phyloP scores from a whole-genome alignment of 2,329 filamentous ascomycete species.

The Trichoderma semiorbis region DNA sequence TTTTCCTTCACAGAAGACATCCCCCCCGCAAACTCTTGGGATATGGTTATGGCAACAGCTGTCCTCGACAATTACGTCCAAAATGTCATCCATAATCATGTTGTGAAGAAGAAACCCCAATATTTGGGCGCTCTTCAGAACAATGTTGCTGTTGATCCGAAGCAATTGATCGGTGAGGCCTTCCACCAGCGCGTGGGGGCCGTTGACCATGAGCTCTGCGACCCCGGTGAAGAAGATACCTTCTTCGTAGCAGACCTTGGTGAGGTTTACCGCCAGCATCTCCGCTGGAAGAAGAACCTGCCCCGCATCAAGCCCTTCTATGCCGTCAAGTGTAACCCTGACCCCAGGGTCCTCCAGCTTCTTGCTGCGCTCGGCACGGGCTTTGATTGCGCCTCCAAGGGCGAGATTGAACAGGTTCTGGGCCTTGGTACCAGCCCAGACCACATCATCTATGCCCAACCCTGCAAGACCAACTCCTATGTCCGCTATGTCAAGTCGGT shows the following conservation, averaged over 20 bases:
- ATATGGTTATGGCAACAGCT: conserved; percentile 65
- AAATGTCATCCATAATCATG: conserved; percentile 47
- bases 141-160: conserved; percentile 52
- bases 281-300: conserved; percentile 96
- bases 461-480: conserved; percentile 99
- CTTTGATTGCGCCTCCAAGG: conserved; percentile 97
- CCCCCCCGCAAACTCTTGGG: conserved; percentile 31
- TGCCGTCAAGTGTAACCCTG: conserved; percentile 98
- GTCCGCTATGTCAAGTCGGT: conserved; percentile 81
- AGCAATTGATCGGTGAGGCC: conserved; percentile 81
- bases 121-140: conserved; percentile 38
- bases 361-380: conserved; percentile 85
- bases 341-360: conserved; percentile 82
- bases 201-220: conserved; percentile 84
- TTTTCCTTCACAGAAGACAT: background rate
- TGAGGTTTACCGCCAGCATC: conserved; percentile 96
- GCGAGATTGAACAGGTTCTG: conserved; percentile 91
- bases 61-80: conserved; percentile 53
- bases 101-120: conserved; percentile 44
- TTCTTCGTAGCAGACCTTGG: conserved; percentile 98
- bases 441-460: conserved; percentile 97
- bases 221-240: conserved; percentile 90
- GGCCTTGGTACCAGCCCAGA: conserved; percentile 76
- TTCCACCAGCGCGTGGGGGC: conserved; percentile 79
- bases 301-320: conserved; percentile 94